These are phyloP conservation scores for Botrytis sinoallii DNA, from an alignment of 2,329 filamentous ascomycete species.

Conservation along the genomic window DNA sequence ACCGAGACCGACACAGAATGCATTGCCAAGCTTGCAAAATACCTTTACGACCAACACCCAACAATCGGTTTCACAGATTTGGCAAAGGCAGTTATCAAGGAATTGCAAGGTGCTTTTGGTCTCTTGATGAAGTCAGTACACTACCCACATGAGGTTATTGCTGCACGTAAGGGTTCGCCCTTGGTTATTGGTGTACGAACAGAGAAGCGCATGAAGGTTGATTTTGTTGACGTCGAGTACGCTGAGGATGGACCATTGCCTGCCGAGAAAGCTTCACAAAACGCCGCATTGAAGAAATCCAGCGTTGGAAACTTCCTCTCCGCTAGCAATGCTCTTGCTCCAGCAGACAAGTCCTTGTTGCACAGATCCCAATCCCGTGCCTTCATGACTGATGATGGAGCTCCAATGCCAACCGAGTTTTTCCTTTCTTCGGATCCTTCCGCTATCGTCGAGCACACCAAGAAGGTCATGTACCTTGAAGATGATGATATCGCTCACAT, in stretches of 20 bases:
- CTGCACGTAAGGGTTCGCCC: constrained; percentile 96
- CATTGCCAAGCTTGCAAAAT: constrained; percentile 98
- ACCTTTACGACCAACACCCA: constrained; percentile 92
- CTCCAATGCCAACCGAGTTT: constrained; percentile 97
- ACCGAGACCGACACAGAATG: constrained; percentile 99
- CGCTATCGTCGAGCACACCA: constrained; percentile 98
- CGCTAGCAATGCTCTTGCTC: constrained; percentile 70
- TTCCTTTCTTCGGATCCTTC: constrained; percentile 98
- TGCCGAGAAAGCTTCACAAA: constrained; percentile 93
- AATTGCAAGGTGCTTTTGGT: constrained; percentile 96
- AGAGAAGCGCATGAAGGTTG: constrained; percentile 99
- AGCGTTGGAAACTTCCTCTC: constrained; percentile 63
- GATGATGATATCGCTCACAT: constrained; percentile 99
- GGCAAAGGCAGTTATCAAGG: constrained; percentile 95
- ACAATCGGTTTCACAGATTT: constrained; percentile 94
- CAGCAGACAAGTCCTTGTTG: constrained; percentile 94
- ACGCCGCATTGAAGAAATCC: constrained; percentile 91
- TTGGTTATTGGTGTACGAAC: constrained; percentile 97
- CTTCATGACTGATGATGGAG: constrained; percentile 97
- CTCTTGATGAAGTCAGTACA: constrained; percentile 97
- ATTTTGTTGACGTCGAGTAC: constrained; percentile 99
- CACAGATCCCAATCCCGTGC: constrained; percentile 98
- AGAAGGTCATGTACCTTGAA: constrained; percentile 99
- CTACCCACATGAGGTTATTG: constrained; percentile 97
- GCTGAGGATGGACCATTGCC: constrained; percentile 78